Conservation (phyloP, 108 stramenopile genomes). For the Seminavis robusta region DNA sequence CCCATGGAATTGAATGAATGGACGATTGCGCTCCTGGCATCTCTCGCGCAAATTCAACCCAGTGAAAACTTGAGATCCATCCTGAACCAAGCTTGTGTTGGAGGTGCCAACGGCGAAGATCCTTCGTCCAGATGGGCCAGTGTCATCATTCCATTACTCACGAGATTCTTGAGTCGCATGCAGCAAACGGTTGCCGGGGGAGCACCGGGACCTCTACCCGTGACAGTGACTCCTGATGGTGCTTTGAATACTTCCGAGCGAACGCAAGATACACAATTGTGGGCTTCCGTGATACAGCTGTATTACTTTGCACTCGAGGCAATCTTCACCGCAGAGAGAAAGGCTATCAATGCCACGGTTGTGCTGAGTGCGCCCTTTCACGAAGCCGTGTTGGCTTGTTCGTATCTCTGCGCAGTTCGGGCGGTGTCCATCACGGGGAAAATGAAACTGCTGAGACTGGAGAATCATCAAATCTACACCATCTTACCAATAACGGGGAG, state of each 20-base stretch:
- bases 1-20: constrained; percentile 38
- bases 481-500: constrained; percentile 14
- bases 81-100: constrained; percentile 1
- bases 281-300: constrained; percentile 23
- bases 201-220: not conserved
- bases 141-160: constrained; percentile 26
- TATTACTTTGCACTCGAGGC: constrained; percentile 37
- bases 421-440: constrained; percentile 23
- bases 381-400: constrained; percentile 28
- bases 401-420: constrained; percentile 17
- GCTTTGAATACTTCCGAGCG: not conserved
- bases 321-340: constrained; percentile 19
- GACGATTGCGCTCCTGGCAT: constrained; percentile 26
- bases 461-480: constrained; percentile 2
- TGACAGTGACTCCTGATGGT: not conserved
- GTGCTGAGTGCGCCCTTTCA: constrained; percentile 23
- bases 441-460: not conserved
- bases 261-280: constrained; percentile 9
- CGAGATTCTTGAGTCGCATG: not conserved
- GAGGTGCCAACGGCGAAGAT: not conserved
- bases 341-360: constrained; percentile 11
- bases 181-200: not conserved
- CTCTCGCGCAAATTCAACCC: constrained; percentile 15
- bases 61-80: constrained; percentile 6
- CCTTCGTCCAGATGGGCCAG: not conserved